Evolutionary conservation across 148 eudicot species (phyloP).

Genomic region (Drosera capensis): DNA sequence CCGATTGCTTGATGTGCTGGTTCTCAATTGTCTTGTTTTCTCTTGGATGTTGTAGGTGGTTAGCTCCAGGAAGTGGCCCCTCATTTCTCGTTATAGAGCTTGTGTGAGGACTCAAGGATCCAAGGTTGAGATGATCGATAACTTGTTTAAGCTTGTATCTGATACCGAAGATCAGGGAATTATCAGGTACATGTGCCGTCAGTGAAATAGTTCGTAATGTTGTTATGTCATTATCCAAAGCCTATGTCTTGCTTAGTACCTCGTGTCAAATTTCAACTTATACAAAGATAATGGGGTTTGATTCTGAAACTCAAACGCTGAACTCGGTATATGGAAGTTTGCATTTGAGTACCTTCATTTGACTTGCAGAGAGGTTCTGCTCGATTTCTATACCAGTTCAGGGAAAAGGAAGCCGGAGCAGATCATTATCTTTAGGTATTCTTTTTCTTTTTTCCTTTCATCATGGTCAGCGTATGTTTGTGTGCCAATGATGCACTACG

Average conservation of each 20-base stretch:
- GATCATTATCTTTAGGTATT: conserved; percentile 64
- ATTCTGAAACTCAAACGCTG: not conserved
- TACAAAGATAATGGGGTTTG: not conserved
- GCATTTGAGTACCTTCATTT: not conserved
- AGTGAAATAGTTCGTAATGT: no score
- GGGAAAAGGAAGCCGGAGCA: conserved; percentile 63
- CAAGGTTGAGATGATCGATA: conserved; percentile 64
- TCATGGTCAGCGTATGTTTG: no score
- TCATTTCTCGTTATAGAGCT: conserved; percentile 62
- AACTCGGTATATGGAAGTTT: not conserved
- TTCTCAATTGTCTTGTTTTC: not conserved
- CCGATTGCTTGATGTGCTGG: not conserved
- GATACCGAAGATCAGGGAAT: conserved; percentile 60
- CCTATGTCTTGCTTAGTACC: no score
- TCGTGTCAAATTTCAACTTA: no score
- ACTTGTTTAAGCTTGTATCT: conserved; percentile 42
- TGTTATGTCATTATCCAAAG: no score
- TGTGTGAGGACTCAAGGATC: conserved; percentile 58
- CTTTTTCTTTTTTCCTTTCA: not conserved
- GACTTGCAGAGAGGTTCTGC: conserved; percentile 44
- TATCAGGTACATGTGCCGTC: no score
- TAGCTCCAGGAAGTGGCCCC: conserved; percentile 64
- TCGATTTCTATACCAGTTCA: conserved; percentile 60
- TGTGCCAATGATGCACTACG: no score
- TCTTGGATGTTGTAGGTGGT: conserved; percentile 32